A percentile compares a stretch with the other conserved stretches of the same genome.
phyloP scores from a whole-genome alignment of 176 grass and related monocot species.

The Melocanna baccifera region DNA sequence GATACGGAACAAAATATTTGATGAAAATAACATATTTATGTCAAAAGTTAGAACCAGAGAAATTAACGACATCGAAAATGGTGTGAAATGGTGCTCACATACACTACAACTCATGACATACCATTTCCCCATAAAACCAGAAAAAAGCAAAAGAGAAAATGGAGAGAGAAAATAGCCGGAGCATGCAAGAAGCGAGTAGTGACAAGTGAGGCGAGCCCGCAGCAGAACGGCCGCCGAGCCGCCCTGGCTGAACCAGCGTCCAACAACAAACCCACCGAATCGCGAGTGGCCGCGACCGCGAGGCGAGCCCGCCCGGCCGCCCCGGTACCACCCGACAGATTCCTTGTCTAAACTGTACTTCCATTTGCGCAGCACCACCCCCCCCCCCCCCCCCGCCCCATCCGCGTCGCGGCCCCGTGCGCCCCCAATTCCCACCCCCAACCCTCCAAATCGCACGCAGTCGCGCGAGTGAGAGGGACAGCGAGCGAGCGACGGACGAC shows the following conservation, averaged over 20 bases:
- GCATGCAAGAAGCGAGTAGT: too few relatives aligned
- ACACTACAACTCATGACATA: too few relatives aligned
- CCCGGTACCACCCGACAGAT: slow-evolving; percentile 50
- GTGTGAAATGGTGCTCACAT: too few relatives aligned
- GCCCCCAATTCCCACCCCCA: slow-evolving; percentile 18
- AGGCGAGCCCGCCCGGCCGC: background rate
- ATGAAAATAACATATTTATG: too few relatives aligned
- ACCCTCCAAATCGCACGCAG: background rate
- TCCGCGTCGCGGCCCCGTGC: slow-evolving; percentile 41
- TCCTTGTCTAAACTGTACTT: slow-evolving; percentile 58
- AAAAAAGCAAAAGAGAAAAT: background rate
- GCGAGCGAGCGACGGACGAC: background rate
- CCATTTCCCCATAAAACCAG: background rate
- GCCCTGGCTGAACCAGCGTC: background rate
- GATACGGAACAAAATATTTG: too few relatives aligned
- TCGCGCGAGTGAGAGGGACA: background rate
- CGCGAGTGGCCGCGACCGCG: background rate
- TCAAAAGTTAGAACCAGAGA: too few relatives aligned
- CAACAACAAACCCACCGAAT: background rate
- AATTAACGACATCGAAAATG: fast-evolving
- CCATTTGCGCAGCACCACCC: background rate
- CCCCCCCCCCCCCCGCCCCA: slow-evolving; percentile 3
- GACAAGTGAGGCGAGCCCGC: too few relatives aligned
- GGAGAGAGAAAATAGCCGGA: too few relatives aligned
- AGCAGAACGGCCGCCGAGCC: background rate